Percentiles rank a stretch among this genome's conserved stretches.
These are phyloP conservation scores for Cryphonectria japonica DNA, from an alignment of 2,329 filamentous ascomycete species.

Conservation along the genomic window DNA sequence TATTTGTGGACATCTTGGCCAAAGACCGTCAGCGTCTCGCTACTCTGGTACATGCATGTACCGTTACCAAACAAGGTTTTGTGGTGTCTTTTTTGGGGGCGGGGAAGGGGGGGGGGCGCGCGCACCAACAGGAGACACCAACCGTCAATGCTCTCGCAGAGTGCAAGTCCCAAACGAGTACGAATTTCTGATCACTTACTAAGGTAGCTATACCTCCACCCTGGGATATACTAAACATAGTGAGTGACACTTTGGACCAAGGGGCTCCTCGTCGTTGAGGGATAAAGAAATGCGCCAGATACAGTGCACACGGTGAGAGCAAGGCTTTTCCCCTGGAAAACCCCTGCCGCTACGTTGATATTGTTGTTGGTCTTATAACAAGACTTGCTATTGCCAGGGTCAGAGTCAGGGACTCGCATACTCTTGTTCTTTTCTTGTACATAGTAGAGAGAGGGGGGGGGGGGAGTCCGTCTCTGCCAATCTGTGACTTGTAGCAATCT, in stretches of 20 bases:
- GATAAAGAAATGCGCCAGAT: not conserved
- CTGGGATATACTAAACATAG: not conserved
- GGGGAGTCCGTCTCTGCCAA: not conserved
- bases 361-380: not conserved
- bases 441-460: not conserved
- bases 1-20: not conserved
- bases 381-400: not conserved
- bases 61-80: not conserved
- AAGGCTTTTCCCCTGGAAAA: not conserved
- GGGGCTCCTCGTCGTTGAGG: not conserved
- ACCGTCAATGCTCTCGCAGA: not conserved
- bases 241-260: not conserved
- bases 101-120: too few species aligned
- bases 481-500: not conserved
- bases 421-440: not conserved
- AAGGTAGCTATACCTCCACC: not conserved
- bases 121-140: not conserved
- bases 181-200: not conserved
- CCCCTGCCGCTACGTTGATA: not conserved
- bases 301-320: not conserved
- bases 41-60: not conserved
- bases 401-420: not conserved
- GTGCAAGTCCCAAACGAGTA: not conserved
- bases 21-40: not conserved
- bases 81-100: too few species aligned